Base-by-base conservation (phyloP, 306 rosid species). In the Begonia masoniana region DNA sequence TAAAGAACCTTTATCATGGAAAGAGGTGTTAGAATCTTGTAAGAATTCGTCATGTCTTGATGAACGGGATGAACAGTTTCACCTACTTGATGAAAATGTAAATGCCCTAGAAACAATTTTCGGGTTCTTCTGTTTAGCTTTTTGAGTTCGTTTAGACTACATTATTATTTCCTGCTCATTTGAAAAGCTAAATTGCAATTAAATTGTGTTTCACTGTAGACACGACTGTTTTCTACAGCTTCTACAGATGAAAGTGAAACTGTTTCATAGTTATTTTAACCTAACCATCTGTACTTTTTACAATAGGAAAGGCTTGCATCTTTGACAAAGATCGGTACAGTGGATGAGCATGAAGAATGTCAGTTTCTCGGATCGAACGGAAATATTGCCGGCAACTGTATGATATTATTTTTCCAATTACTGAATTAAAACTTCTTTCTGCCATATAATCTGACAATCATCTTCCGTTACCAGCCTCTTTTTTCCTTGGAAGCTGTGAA, bases 1-100 rank as follows among this genome's bases (percentile, higher is more conserved):
- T 62, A 79, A 68, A 41, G 73, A 74, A 42, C 39, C 76, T 58
- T 58, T 65, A 59, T 67, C 73, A 62, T 81, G 87, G 95, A 71
- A 42, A 4, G 80, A 77, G 62, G 52, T 78, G 72, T 71, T 79
- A 41, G 65, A 59, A 36, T 66, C 82, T 19, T 69, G 61, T 51
- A 60, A 72, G 51, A 56, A 61, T 57, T 58, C 62, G 57, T 41
- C 76, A 2, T 56, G 41, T 24, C 58, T 61, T 17, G 76, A 66
- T 61, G 54, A 61, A 59, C 72, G 60, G 47, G 70, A 61, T 50
- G 59, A 73, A 60, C 66, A 69, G 21, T 64, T 68, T 53, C 66
- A 65, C 54, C 31, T 55, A 16, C 49, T 69, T 46, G 62, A 61
- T 62, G 76, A 70, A 71, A 73, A 71, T 65, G 97, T 89, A 71